Evolutionary conservation across 768 basidiomycete species (phyloP).

Genomic region (Mycena filopes): DNA sequence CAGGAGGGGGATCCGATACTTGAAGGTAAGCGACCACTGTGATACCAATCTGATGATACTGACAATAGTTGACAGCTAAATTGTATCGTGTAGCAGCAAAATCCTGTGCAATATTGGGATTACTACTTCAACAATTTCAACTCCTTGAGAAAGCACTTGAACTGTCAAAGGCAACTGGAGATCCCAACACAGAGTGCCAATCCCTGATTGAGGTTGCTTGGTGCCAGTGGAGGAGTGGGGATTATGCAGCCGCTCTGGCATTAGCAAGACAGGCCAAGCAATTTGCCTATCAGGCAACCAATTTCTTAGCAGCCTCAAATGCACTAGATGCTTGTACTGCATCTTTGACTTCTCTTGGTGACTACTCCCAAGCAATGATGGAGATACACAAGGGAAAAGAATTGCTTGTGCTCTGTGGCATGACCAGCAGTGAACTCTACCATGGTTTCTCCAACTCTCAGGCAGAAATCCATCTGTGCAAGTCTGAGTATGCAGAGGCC

Average conservation of each 20-base stretch:
- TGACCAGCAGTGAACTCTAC: not conserved
- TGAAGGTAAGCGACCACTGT: not conserved
- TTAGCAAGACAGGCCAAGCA: not conserved
- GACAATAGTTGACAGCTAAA: not conserved
- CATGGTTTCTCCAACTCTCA: not conserved
- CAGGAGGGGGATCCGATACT: not conserved
- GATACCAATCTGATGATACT: not conserved
- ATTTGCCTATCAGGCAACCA: not conserved
- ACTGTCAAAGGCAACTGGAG: not conserved
- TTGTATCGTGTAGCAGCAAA: not conserved
- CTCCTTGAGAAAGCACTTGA: not conserved
- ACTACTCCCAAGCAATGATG: not conserved
- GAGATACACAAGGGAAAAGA: not conserved
- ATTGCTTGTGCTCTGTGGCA: not conserved
- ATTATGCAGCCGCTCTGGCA: not conserved
- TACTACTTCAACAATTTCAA: not conserved
- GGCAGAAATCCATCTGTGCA: not conserved
- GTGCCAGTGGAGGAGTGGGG: not conserved
- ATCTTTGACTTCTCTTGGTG: not conserved
- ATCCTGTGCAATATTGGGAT: not conserved
- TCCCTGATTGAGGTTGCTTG: not conserved
- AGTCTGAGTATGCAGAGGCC: conserved; percentile 11
- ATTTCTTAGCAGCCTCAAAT: not conserved
- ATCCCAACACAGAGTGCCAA: too few species aligned
- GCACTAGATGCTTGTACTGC: not conserved